phyloP scores from a whole-genome alignment of 2,329 filamentous ascomycete genomes.

The Stagonosporopsis chrysanthemi region DNA sequence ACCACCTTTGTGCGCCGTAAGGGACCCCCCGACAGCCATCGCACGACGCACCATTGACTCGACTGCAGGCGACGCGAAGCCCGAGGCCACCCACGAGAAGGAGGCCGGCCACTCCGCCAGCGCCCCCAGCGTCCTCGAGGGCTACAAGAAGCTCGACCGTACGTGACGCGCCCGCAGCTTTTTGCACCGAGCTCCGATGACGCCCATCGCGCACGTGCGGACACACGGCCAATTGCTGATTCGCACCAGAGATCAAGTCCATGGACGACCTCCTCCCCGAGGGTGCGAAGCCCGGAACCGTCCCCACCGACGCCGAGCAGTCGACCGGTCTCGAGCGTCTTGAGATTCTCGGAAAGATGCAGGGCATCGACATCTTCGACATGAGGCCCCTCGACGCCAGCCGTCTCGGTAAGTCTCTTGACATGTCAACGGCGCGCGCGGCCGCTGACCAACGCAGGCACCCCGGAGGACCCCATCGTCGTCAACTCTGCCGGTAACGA shows the following conservation, averaged over 20 bases:
- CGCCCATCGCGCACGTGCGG: conserved; percentile 2
- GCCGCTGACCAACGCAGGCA: conserved; percentile 64
- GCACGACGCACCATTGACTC: conserved; percentile 43
- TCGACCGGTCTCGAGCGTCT: conserved; percentile 97
- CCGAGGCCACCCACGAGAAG: conserved; percentile 49
- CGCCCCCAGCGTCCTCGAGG: conserved; percentile 36
- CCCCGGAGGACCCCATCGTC: conserved; percentile 82
- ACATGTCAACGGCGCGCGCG: too few species aligned
- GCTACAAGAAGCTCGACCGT: conserved; percentile 58
- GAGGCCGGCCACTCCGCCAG: conserved; percentile 40
- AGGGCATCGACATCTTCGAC: conserved; percentile 97
- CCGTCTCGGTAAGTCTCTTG: conserved; percentile 71
- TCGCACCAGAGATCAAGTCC: conserved; percentile 76
- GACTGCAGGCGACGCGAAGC: conserved; percentile 40
- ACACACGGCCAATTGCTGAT: conserved; percentile 36
- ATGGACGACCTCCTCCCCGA: conserved; percentile 85
- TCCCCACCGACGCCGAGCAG: conserved; percentile 95
- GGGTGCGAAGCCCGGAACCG: conserved; percentile 80
- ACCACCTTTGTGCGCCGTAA: conserved; percentile 57
- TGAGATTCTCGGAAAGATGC: conserved; percentile 99
- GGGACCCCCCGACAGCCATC: conserved; percentile 42
- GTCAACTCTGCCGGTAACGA: conserved; percentile 94
- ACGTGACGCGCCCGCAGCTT: conserved; percentile 31
- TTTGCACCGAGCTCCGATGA: conserved; percentile 13
- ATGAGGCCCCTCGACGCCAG: conserved; percentile 95